Percentiles rank a stretch among this genome's conserved stretches.
phyloP scores from a whole-genome alignment of 2,329 filamentous ascomycete species.

The Thelonectria olida region DNA sequence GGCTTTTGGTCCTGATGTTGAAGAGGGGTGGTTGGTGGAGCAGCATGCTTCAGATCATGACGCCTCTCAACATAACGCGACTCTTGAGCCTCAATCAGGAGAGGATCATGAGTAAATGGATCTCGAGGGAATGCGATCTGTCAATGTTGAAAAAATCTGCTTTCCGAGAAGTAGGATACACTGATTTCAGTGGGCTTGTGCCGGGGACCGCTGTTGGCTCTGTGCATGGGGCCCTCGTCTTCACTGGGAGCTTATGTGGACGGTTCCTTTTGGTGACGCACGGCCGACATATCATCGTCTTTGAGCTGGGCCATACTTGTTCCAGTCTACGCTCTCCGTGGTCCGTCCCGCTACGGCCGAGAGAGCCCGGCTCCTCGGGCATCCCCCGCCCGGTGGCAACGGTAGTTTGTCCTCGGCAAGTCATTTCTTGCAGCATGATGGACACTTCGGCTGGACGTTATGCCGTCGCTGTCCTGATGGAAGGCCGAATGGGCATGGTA shows the following conservation, averaged over 20 bases:
- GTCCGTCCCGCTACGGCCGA: constrained; percentile 38
- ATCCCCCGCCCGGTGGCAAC: constrained; percentile 57
- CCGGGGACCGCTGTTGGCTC: constrained; percentile 36
- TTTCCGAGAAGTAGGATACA: constrained; percentile 45
- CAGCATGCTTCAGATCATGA: constrained; percentile 42
- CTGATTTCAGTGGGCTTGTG: constrained; percentile 49
- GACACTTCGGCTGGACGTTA: constrained; percentile 65
- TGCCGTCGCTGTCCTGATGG: constrained; percentile 66
- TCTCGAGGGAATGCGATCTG: constrained; percentile 51
- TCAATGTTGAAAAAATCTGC: constrained; percentile 30
- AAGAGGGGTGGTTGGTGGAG: constrained; percentile 64
- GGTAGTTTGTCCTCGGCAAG: constrained; percentile 64
- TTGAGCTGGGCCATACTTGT: constrained; percentile 54
- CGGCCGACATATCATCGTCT: constrained; percentile 65
- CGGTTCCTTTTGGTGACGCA: constrained; percentile 65
- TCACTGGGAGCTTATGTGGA: constrained; percentile 66
- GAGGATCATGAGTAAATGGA: constrained; percentile 51
- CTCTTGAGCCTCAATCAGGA: constrained; percentile 34
- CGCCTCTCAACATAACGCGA: constrained; percentile 28
- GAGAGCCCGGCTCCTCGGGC: constrained; percentile 34
- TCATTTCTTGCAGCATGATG: constrained; percentile 67
- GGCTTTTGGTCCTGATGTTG: constrained; percentile 62
- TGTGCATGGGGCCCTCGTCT: constrained; percentile 44
- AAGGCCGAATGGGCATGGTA: constrained; percentile 68
- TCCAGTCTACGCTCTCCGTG: constrained; percentile 30